A percentile compares a stretch with the other conserved stretches of the same genome.
Conservation (phyloP, 768 basidiomycete genomes). For the Trametes villosa region DNA sequence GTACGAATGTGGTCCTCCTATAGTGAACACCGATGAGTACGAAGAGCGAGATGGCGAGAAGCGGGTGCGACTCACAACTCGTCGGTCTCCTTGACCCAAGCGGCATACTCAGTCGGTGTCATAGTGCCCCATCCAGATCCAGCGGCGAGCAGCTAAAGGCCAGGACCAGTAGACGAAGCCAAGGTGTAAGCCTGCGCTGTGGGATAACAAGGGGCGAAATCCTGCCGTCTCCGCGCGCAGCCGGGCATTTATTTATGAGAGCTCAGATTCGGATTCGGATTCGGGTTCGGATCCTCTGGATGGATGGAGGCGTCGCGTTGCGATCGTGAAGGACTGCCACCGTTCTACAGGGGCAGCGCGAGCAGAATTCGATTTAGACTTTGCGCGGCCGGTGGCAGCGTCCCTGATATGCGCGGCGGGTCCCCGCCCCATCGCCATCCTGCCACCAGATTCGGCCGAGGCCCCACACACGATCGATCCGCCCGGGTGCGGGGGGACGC, state of each 20-base stretch:
- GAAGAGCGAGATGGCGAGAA: neutral
- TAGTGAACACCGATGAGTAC: neutral
- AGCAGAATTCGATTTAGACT: too few relatives aligned
- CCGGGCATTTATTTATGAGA: neutral
- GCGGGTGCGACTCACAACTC: conserved; percentile 3
- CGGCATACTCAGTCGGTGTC: conserved; percentile 2
- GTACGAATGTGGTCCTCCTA: conserved; percentile 20
- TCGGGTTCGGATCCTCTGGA: too few relatives aligned
- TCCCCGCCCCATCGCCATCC: conserved; percentile 4
- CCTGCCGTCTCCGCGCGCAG: neutral
- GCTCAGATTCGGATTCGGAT: too few relatives aligned
- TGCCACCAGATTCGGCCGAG: conserved; percentile 1
- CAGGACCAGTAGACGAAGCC: neutral
- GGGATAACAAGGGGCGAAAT: too few relatives aligned
- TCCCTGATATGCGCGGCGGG: neutral
- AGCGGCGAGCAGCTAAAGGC: neutral
- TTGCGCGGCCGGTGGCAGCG: too few relatives aligned
- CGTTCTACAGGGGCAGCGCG: neutral
- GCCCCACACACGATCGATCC: conserved; percentile 4
- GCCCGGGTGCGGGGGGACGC: too few relatives aligned
- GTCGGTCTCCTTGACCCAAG: neutral
- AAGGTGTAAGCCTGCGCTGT: neutral
- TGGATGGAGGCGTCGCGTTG: conserved; percentile 3
- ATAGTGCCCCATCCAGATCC: conserved; percentile 14
- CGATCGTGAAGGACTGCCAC: conserved; percentile 18